A percentile compares a stretch with the other conserved stretches of the same genome.
These are phyloP conservation scores for Penicillium coffeae DNA, from an alignment of 495 filamentous ascomycete species.

Conservation along the genomic window DNA sequence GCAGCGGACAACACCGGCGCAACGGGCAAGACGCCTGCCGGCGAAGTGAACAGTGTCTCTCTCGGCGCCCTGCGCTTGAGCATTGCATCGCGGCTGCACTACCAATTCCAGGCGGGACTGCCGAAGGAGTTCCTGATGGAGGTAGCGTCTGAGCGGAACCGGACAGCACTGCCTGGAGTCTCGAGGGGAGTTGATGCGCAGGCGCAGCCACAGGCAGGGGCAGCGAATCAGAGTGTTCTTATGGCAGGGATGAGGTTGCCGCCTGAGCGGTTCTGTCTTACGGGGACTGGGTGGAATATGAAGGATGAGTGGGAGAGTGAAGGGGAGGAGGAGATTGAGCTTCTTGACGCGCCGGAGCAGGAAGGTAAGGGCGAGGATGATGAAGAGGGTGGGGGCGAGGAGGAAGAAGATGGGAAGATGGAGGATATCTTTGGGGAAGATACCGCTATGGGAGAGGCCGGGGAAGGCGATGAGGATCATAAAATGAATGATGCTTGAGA, in stretches of 20 bases:
- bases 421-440: slow-evolving; percentile 57
- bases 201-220: slow-evolving; percentile 6
- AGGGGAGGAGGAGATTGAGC: slow-evolving; percentile 50
- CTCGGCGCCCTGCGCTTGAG: slow-evolving; percentile 58
- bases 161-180: slow-evolving; percentile 71
- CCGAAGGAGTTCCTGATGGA: slow-evolving; percentile 87
- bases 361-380: slow-evolving; percentile 27
- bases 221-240: slow-evolving; percentile 32
- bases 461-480: slow-evolving; percentile 38
- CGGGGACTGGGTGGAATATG: slow-evolving; percentile 78
- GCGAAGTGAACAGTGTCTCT: slow-evolving; percentile 45
- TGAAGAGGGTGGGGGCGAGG: slow-evolving; percentile 31
- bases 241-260: slow-evolving; percentile 76
- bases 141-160: slow-evolving; percentile 77
- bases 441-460: slow-evolving; percentile 44
- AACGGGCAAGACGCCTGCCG: slow-evolving; percentile 18
- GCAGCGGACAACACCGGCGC: slow-evolving; percentile 22
- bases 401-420: slow-evolving; percentile 57
- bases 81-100: slow-evolving; percentile 59
- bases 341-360: slow-evolving; percentile 29
- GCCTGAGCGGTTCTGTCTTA: slow-evolving; percentile 87
- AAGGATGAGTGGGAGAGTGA: slow-evolving; percentile 72
- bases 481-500: slow-evolving; percentile 48
- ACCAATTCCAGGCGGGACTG: slow-evolving; percentile 61
- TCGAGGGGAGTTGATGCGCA: slow-evolving; percentile 58